Evolutionary conservation across 352 stramenopile genomes (phyloP), one percentile per base, ranked within the genome.

Genomic region (Detonula confervacea): DNA sequence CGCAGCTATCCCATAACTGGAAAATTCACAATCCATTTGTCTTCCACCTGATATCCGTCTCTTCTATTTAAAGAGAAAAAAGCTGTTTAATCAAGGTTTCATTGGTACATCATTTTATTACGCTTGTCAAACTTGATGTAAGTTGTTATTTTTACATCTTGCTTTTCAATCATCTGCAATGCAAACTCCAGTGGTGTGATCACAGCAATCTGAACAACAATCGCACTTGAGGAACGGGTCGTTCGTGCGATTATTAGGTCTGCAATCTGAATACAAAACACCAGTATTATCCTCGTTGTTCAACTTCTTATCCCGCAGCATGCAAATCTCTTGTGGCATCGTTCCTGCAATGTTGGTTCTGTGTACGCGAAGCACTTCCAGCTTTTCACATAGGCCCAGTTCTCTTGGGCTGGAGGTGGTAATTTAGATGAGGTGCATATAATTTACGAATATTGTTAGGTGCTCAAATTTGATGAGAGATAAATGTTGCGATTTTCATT

Each of bases 151-250:
- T n/a, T n/a, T n/a, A n/a, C n/a, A n/a, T n/a, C n/a, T n/a, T n/a
- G n/a, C n/a, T n/a, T n/a, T n/a, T n/a, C 49, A 70, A 70, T 70
- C 61, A 47, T 70, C 61, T 60, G 39, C 42, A 59, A 77, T 60
- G 22, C 68, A 77, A 70, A 77, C 68, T 20, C 39, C 3, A 6
- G 56, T 77, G 2, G 68, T 70, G 46, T 77, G 46, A 39, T 77
- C 68, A 18, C 68, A 77, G 27, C 68, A 77, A 54, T 77, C 68
- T 18, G 68, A 42, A 24, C 68, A 77, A 56, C 68, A 77, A 33
- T 54, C 22, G 18, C 68, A 77, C 20, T 44, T 7, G 27, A 77
- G 27, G 18, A 20, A 70, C 8, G 68, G 68, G 12, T 56, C 56
- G 8, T 25, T 46, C 16, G 68, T 77, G 27, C 25, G 44, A 42